Evolutionary conservation across 1,284 basidiomycete genomes (phyloP), one percentile per base, ranked within the genome.

Genomic region (Phenoliferia sp.): DNA sequence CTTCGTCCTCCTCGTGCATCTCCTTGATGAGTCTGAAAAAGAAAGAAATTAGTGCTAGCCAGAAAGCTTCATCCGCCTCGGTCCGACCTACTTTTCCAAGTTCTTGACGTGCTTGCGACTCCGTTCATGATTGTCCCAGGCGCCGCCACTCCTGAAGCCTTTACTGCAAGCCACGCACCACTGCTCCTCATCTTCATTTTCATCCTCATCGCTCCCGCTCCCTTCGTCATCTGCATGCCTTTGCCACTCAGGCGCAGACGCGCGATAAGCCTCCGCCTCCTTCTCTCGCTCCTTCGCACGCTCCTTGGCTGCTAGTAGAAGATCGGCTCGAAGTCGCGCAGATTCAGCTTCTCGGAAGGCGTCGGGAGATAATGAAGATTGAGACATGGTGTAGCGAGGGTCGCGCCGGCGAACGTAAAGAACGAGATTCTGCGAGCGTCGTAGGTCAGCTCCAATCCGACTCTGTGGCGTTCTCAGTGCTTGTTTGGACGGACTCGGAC

Each of bases 91-190:
- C 82, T 81, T 82, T 77, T 90, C 90, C 22, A 95, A 87, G 68
- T 92, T 90, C 79, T 90, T 92, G 78, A 92, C 80, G 78, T 99
- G 96, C 79, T 95, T 98, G 80, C 90, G 91, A 80, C 94, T 97
- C 73, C 93, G 84, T 79, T 99, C 96, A 74, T 99, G 96, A 78
- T 94, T 98, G 74, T 88, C 84, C 92, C 94, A 99, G 22, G 93
- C 90, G 0, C 92, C 91, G 77, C 97, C 93, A 73, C 89, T 94
- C 76, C 89, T 84, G 79, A 98, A 99, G 1, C 84, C 84, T 81
- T 97, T 98, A 63, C 86, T 84, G 77, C 96, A 99, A 3, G 90
- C 95, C n/a, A 98, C 89, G 76, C 96, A 99, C 78, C 97, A 94
- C 85, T 91, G 94, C 36, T 76, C 73, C 52, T 71, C 71, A 7